Evolutionary conservation across 768 basidiomycete genomes (phyloP), one percentile per base, ranked within the genome.

Genomic region (Boletus huronensis): DNA sequence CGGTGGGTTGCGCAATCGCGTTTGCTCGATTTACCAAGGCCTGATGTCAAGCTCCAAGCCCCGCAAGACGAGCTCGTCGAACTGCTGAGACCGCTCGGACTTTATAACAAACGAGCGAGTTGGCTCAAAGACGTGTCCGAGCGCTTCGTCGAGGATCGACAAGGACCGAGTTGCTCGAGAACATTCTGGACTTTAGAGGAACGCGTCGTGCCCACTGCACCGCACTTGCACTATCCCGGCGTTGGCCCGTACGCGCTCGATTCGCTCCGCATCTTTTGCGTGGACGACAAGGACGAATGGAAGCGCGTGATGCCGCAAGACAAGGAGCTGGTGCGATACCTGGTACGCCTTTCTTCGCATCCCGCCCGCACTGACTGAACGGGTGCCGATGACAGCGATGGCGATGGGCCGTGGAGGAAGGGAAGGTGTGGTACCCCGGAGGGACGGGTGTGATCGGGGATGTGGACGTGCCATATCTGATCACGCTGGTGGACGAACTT

Each of bases 161-260:
- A 29, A 14, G 7, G 75, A 1, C 76, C 75, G 3, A 40, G 58
- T 14, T 64, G 65, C 46, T 21, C 43, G 3, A 9, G 26, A 16
- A 29, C n/a, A 25, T 5, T 40, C 6, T 19, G 50, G 34, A 14
- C 10, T 8, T 32, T 29, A 3, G 40, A 50, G 3, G 40, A 41
- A 28, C 2, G 5, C n/a, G 13, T 26, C 1, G 26, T 17, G 7
- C 76, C 78, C 2, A 64, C 71, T 6, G 82, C 80, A 10, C 72
- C 79, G 11, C 70, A 83, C 50, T 80, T 82, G 38, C 78, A 83
- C 60, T 76, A 84, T 26, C 82, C 85, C 0, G 87, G 87, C 0
- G 75, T 83, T 1, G 88, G 89, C 0, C 72, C 74, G 3, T 91
- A 90, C 55, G 89, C 89, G 1, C 75, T 87, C 1, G 88, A 90